A percentile compares a stretch with the other conserved stretches of the same genome.
These are phyloP conservation scores for Fusarium sp. DNA, from an alignment of 2,329 filamentous ascomycete species.

Conservation along the genomic window DNA sequence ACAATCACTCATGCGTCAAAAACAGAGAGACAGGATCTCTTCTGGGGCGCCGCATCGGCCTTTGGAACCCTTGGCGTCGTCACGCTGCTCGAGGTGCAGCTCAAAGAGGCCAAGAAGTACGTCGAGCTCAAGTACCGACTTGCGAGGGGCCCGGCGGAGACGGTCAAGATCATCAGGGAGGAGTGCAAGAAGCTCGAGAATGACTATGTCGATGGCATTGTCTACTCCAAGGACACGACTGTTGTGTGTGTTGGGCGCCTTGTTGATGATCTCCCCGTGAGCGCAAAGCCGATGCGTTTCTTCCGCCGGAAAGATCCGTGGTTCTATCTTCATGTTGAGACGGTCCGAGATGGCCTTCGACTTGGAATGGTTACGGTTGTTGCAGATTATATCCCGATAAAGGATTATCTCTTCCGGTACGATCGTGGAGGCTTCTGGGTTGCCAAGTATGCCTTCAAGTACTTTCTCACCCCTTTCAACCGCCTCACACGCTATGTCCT, in stretches of 20 bases:
- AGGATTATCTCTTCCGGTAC: conserved; percentile 78
- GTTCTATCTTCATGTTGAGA: conserved; percentile 77
- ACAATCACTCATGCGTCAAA: conserved; percentile 66
- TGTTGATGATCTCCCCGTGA: conserved; percentile 58
- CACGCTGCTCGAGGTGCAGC: conserved; percentile 71
- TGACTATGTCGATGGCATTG: conserved; percentile 78
- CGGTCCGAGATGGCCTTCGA: conserved; percentile 48
- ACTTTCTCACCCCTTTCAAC: conserved; percentile 75
- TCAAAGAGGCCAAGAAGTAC: conserved; percentile 65
- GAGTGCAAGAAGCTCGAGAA: conserved; percentile 53
- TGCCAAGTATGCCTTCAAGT: conserved; percentile 70
- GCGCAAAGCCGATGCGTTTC: conserved; percentile 58
- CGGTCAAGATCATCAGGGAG: conserved; percentile 58
- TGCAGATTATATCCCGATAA: conserved; percentile 69
- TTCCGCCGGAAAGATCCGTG: conserved; percentile 73
- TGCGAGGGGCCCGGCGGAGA: conserved; percentile 52
- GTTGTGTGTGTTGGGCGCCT: conserved; percentile 72
- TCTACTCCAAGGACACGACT: conserved; percentile 66
- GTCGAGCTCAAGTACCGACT: conserved; percentile 70
- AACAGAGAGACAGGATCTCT: conserved; percentile 68
- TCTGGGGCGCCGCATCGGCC: conserved; percentile 73
- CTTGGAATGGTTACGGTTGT: conserved; percentile 33
- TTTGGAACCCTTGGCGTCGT: conserved; percentile 76
- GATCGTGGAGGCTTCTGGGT: conserved; percentile 79
- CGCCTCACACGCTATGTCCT: conserved; percentile 70